phyloP scores from a whole-genome alignment of 495 filamentous ascomycete species.

The Pseudotulostoma volvatum region DNA sequence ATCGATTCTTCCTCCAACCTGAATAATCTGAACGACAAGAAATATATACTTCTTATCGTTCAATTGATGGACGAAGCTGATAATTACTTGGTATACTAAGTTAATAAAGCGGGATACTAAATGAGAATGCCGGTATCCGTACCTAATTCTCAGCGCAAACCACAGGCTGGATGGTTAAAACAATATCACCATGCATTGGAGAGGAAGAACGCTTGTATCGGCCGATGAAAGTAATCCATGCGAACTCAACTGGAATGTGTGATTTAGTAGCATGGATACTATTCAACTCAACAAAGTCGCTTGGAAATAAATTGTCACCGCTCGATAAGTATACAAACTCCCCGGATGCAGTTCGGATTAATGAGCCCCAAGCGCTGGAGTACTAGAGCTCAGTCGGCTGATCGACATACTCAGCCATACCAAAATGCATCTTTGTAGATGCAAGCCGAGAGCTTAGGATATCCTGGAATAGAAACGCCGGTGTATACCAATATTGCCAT shows the following conservation, averaged over 20 bases:
- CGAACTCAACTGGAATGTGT: not conserved
- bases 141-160: too few species aligned
- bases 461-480: not conserved
- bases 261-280: not conserved
- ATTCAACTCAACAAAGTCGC: not conserved
- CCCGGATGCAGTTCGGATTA: not conserved
- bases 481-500: not conserved
- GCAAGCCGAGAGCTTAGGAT: not conserved
- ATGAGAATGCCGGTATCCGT: too few species aligned
- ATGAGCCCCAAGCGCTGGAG: not conserved
- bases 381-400: not conserved
- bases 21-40: too few species aligned
- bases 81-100: too few species aligned
- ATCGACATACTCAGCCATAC: constrained; percentile 1
- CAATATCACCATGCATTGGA: not conserved
- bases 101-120: too few species aligned
- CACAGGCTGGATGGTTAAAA: not conserved
- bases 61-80: too few species aligned
- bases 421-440: constrained; percentile 1
- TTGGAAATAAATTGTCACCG: not conserved
- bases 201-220: not conserved
- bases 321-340: not conserved
- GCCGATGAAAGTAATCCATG: not conserved
- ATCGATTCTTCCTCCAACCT: too few species aligned
- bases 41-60: too few species aligned